Base-by-base conservation (phyloP, 208 protist genomes). In the Hexamita inflata region DNA sequence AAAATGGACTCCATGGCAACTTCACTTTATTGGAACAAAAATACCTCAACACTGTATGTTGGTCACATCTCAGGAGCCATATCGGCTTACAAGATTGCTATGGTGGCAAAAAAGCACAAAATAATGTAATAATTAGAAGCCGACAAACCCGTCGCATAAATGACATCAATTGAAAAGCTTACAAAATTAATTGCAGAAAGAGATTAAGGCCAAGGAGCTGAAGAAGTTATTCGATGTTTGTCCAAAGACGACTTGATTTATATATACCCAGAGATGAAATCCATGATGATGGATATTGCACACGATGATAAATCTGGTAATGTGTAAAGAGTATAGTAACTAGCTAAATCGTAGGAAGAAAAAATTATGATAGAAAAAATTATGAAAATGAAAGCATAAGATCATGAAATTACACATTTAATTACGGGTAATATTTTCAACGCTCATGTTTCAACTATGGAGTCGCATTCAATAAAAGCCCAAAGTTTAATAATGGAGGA, bases 371-470 rank as follows among this genome's bases (percentile, higher is more conserved):
- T 34, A 11, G 42, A 70, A 45, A n/a, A 70, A n/a, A 19, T 70
- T 2, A 70, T 70, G 30, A 4, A n/a, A 9, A 24, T 70, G 15
- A 45, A 2, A 11, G 2, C 64, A 19, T 15, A 70, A 49, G 64
- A 70, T 38, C 32, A 45, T n/a, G 64, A 70, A 38, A 38, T 70
- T 19, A 38, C 7, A 32, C 28, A n/a, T 34, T 38, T 70, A n/a
- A 49, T 70, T 19, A 70, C 64, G n/a, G 28, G 11, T 35, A n/a
- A 49, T 15, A 70, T 70, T 45, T 70, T 70, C n/a, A 45, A 70
- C 35, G 32, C 64, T 2, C 30, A 45, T n/a, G 30, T 42, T 15
- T 42, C 30, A 15, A 70, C 64, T 32, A n/a, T 70, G n/a, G 30
- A 42, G 28, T 42, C 30, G 11, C 64, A 70, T 45, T 7, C 4